A percentile compares a stretch with the other conserved stretches of the same genome.
Evolutionary conservation across 2,329 filamentous ascomycete genomes (phyloP).

Genomic region (Achaetomium macrosporum): DNA sequence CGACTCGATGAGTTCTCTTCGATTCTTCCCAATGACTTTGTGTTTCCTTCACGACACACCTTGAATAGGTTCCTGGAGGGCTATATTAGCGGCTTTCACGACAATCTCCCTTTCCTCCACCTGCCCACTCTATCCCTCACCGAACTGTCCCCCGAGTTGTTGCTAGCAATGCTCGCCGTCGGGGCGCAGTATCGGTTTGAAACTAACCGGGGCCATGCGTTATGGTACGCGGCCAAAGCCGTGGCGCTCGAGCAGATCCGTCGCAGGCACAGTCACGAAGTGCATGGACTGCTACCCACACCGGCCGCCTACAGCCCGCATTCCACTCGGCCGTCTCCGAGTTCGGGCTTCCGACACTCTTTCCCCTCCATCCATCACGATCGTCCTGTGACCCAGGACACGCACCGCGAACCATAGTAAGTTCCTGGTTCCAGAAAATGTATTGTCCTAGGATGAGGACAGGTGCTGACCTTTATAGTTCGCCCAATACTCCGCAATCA

Average conservation of each 20-base stretch:
- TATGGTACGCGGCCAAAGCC: slow-evolving; percentile 57
- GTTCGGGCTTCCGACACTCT: slow-evolving; percentile 51
- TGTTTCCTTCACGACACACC: slow-evolving; percentile 63
- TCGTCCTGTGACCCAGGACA: slow-evolving; percentile 51
- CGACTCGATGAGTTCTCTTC: slow-evolving; percentile 57
- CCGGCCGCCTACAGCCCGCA: slow-evolving; percentile 55
- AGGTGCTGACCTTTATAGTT: slow-evolving; percentile 32
- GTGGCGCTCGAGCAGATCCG: slow-evolving; percentile 55
- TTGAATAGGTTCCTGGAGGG: slow-evolving; percentile 63
- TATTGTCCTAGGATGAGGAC: background rate
- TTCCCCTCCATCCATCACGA: slow-evolving; percentile 55
- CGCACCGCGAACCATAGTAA: slow-evolving; percentile 55
- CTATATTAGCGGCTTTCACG: slow-evolving; percentile 61
- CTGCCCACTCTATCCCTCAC: slow-evolving; percentile 58
- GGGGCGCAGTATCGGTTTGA: slow-evolving; percentile 63
- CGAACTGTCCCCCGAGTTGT: slow-evolving; percentile 61
- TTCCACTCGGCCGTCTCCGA: slow-evolving; percentile 54
- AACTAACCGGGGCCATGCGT: slow-evolving; percentile 50
- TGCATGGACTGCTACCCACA: slow-evolving; percentile 51
- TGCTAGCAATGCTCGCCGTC: slow-evolving; percentile 62
- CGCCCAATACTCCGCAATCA: slow-evolving; percentile 53
- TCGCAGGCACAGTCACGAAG: slow-evolving; percentile 50
- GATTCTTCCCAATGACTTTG: slow-evolving; percentile 56
- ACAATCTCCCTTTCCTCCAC: slow-evolving; percentile 59
- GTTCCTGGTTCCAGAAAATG: slow-evolving; percentile 19